Conservation (phyloP, 257 asterid species). For the Solanum infundibuliforme region DNA sequence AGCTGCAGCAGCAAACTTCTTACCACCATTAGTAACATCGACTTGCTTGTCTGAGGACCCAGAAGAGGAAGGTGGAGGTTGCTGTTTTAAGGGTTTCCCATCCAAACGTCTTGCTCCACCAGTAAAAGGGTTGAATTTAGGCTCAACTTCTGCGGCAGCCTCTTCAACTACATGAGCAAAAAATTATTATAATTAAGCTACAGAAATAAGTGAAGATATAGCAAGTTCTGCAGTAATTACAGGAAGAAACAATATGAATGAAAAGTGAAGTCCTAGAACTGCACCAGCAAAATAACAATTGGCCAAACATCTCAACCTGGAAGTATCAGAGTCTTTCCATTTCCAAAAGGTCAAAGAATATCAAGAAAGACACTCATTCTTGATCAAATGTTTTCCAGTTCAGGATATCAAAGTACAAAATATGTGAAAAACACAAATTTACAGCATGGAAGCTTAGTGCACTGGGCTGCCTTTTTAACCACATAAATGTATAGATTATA, state of each 20-base stretch:
- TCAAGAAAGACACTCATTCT: background rate
- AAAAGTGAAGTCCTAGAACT: background rate
- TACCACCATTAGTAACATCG: constrained; percentile 22
- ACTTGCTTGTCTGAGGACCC: constrained; percentile 39
- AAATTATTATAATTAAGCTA: background rate
- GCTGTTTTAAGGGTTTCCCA: constrained; percentile 55
- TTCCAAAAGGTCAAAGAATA: background rate
- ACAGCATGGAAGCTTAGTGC: background rate
- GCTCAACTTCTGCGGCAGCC: constrained; percentile 47
- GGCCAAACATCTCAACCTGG: background rate
- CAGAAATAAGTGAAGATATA: background rate
- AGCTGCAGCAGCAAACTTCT: constrained; percentile 27
- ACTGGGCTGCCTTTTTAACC: background rate
- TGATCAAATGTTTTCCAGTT: background rate
- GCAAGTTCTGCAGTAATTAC: background rate
- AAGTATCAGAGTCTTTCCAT: background rate
- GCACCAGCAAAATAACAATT: background rate
- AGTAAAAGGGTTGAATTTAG: constrained; percentile 76
- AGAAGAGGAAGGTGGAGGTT: constrained; percentile 46
- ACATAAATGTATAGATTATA: background rate
- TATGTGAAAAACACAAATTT: background rate
- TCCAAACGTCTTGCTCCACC: constrained; percentile 84
- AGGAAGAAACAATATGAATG: background rate
- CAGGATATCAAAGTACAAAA: background rate
- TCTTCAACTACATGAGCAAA: constrained; percentile 30